Base-by-base conservation (phyloP, 306 rosid species). In the Fragaria iinumae region DNA sequence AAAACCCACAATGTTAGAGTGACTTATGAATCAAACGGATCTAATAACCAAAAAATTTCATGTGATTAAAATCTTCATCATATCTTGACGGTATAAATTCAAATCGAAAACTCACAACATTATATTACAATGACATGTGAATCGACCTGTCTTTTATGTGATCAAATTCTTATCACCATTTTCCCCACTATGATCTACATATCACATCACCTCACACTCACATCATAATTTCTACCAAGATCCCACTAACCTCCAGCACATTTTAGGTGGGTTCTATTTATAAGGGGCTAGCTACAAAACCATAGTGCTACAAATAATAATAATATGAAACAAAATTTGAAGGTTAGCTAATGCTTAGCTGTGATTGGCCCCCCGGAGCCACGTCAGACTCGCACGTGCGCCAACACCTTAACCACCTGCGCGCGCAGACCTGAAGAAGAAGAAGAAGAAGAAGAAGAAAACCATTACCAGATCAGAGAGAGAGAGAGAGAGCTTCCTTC, bases 301-400 rank as follows among this genome's bases (percentile, higher is more conserved):
- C 62, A 56, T 56, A 8, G 29, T n/a, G 62, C 62, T n/a, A 56
- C 56, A 8, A 56, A 56, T 13, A 56, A 56, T 13, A 56, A 56
- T 45, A 45, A n/a, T 53, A 18, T 2, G 8, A 50, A 11, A 23
- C 4, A 23, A 23, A 23, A 11, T 21, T 12, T 59, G 66, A 64
- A 64, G 4, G 44, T 36, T 32, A 64, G 69, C 3, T 27, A n/a
- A 18, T 60, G 57, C 78, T 45, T 9, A 18, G 78, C 78, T 74
- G 78, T 63, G 23, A 10, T 29, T 50, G 78, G 44, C 48, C 59
- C 29, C 6, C 4, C 9, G 0, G 14, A 2, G n/a, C 78, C 78
- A 74, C 78, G 78, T 74, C 78, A 60, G 39, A 39, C 69, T 60
- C 70, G 57, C 47, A 5, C 77, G 29, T 10, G 67, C 43, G 50